These are phyloP conservation scores for Cyclotella atomus DNA, from an alignment of 108 stramenopile genomes.

Conservation along the genomic window DNA sequence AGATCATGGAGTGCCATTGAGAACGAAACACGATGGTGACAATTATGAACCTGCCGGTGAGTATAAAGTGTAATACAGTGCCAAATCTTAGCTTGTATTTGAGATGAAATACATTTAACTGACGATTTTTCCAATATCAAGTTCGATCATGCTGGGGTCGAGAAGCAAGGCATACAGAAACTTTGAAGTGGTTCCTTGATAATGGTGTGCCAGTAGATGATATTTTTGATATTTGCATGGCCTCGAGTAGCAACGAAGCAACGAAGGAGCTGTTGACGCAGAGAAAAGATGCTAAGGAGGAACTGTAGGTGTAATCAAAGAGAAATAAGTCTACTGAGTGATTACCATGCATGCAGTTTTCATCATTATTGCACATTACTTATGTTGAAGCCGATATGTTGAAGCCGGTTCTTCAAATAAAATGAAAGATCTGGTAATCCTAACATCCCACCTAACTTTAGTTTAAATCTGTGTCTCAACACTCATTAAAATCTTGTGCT, in stretches of 20 bases:
- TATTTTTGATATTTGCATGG: constrained; percentile 40
- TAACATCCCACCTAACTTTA: too few relatives aligned
- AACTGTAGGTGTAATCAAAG: too few relatives aligned
- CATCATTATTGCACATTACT: too few relatives aligned
- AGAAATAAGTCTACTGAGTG: too few relatives aligned
- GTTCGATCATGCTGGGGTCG: constrained; percentile 53
- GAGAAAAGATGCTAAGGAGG: background rate
- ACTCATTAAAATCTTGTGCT: too few relatives aligned
- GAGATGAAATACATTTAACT: background rate
- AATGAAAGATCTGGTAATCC: too few relatives aligned
- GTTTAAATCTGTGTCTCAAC: too few relatives aligned
- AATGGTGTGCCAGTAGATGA: constrained; percentile 49
- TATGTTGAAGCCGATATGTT: too few relatives aligned
- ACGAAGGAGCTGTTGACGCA: constrained; percentile 18
- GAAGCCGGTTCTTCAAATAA: too few relatives aligned
- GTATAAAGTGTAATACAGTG: background rate
- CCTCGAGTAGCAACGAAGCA: constrained; percentile 18
- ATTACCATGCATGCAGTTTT: too few relatives aligned
- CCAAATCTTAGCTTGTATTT: background rate
- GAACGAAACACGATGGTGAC: constrained; percentile 37
- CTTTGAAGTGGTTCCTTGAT: constrained; percentile 38
- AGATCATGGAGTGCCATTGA: constrained; percentile 31
- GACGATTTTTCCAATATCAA: too few relatives aligned
- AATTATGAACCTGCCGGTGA: constrained; percentile 40
- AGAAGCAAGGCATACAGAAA: constrained; percentile 42